Evolutionary conservation across 2,329 filamentous ascomycete genomes (phyloP).

Genomic region (Fusarium mundagurra): DNA sequence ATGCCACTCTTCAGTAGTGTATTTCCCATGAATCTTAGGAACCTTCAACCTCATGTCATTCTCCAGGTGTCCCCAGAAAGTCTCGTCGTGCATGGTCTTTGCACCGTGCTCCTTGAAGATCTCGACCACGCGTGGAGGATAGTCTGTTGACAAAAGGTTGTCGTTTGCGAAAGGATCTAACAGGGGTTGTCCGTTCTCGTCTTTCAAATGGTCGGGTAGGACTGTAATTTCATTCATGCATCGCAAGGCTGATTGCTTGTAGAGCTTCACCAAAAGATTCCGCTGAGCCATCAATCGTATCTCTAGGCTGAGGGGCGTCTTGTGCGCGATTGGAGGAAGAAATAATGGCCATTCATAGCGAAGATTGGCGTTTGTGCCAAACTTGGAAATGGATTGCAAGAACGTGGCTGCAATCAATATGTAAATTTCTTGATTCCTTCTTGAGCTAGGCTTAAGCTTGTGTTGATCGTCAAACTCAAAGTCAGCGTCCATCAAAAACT

Average conservation of each 20-base stretch:
- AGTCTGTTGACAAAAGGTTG: background rate
- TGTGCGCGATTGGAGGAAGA: background rate
- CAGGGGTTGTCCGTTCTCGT: background rate
- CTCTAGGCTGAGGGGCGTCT: background rate
- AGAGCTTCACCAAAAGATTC: background rate
- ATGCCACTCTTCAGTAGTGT: background rate
- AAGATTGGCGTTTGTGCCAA: fast-evolving
- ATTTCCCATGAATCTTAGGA: background rate
- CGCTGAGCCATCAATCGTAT: background rate
- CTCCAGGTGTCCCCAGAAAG: background rate
- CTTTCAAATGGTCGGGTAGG: background rate
- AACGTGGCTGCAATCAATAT: fast-evolving
- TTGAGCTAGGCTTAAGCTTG: background rate
- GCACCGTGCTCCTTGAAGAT: background rate
- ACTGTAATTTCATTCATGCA: background rate
- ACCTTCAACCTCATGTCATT: fast-evolving
- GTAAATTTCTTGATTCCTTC: background rate
- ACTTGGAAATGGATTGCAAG: background rate
- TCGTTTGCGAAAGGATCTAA: fast-evolving
- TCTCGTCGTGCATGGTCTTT: background rate
- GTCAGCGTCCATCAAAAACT: background rate
- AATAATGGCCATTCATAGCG: background rate
- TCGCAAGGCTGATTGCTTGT: background rate
- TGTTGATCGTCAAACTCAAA: background rate
- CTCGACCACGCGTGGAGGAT: background rate